These are phyloP conservation scores for Cocos nucifera DNA, from an alignment of 176 grass and related monocot species.

Conservation along the genomic window DNA sequence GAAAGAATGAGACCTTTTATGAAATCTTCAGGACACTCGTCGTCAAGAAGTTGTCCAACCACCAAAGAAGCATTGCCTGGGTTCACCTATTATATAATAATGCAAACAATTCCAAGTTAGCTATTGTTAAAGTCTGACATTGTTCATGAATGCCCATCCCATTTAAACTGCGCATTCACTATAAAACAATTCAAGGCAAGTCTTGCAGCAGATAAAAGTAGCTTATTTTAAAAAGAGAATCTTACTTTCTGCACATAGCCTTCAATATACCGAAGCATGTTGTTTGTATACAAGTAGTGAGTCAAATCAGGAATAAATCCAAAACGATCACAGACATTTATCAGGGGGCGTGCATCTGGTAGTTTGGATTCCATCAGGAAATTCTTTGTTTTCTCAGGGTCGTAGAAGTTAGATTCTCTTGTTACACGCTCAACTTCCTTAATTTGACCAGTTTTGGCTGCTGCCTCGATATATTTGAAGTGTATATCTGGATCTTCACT, in stretches of 20 bases:
- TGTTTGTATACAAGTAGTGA: constrained; percentile 87
- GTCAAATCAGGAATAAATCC: constrained; percentile 94
- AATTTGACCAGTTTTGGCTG: constrained; percentile 91
- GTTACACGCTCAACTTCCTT: constrained; percentile 99
- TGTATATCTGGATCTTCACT: constrained; percentile 94
- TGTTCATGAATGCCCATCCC: too few relatives aligned
- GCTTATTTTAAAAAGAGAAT: constrained; percentile 8
- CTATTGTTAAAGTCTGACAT: too few relatives aligned
- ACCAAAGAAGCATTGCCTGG: constrained; percentile 86
- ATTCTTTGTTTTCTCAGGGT: constrained; percentile 95
- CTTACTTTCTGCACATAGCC: constrained; percentile 95
- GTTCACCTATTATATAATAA: constrained; percentile 50
- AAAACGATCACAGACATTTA: constrained; percentile 96
- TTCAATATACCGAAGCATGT: constrained; percentile 96
- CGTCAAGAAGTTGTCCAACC: constrained; percentile 83
- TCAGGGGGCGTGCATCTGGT: constrained; percentile 82
- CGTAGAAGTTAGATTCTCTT: constrained; percentile 91
- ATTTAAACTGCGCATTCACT: too few relatives aligned
- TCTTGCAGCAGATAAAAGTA: background rate
- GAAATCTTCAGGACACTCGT: constrained; percentile 97
- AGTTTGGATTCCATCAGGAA: constrained; percentile 97
- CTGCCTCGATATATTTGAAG: constrained; percentile 96
- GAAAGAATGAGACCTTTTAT: constrained; percentile 97
- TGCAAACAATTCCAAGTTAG: constrained; percentile 4
- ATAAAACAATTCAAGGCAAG: too few relatives aligned